Base-by-base conservation (phyloP, 2,329 filamentous ascomycete genomes). In the Claviceps fusiformis region DNA sequence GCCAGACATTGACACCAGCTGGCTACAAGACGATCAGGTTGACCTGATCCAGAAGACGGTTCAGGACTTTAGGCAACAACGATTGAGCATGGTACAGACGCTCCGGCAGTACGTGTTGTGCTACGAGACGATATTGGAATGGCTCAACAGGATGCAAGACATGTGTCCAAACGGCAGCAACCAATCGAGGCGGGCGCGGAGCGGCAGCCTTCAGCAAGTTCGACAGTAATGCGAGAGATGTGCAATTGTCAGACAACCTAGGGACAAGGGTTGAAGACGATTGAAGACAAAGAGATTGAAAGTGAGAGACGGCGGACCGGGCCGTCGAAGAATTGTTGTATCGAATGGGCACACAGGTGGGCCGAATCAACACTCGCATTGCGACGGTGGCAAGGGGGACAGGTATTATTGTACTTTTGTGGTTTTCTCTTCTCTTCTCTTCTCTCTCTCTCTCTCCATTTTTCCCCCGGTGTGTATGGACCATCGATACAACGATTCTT, bases 41-140 rank as follows among this genome's bases (percentile, higher is more conserved):
- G 93, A 98, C 67, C 70, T 97, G 57, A 83, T 98, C 50, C 84
- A 88, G 59, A 84, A 83, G 66, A 93, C 91, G 0, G 92, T 98
- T 1, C 87, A 93, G 62, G 90, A 96, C 63, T 95, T 98, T 69
- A 78, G 93, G 55, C 75, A 79, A 51, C 93, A 98, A 72, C 77
- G 93, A 60, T 72, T 96, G 24, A 96, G 90, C 70, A 98, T 97
- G 91, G 92, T 98, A 47, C 93, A 97, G 70, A 96, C 87, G 63
- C 73, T 97, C 56, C 78, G 89, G 58, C 93, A 98, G 68, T 97
- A 87, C 71, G 92, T 96, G 52, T 81, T 98, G 39, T 98, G 93
- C 69, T 98, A 98, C 68, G 93, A 98, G 73, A 95, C 88, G 45
- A 79, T 97, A 7, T 73, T 95, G 54, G 92, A 97, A 70, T 98